Evolutionary conservation across 2,329 filamentous ascomycete species (phyloP).

Genomic region (Juglanconis oblonga): DNA sequence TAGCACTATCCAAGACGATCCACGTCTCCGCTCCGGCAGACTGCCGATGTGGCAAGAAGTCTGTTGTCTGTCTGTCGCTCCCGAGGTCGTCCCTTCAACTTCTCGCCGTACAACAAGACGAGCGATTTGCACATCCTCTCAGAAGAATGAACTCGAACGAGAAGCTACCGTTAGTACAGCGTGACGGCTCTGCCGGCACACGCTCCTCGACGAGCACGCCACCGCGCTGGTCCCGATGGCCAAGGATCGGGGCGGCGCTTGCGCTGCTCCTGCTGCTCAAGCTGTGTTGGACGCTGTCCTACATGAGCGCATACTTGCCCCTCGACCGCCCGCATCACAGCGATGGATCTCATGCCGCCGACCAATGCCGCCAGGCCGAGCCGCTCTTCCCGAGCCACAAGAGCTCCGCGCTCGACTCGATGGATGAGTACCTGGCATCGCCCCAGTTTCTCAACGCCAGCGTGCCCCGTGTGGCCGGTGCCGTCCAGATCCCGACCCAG

Average conservation of each 20-base stretch:
- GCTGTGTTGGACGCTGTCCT: slow-evolving; percentile 7
- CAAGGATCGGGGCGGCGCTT: slow-evolving; percentile 7
- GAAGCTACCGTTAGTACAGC: slow-evolving; percentile 31
- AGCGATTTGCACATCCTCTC: background rate
- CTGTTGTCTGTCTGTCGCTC: no score
- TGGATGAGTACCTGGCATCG: slow-evolving; percentile 31
- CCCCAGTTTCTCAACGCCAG: slow-evolving; percentile 31
- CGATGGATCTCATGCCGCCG: background rate
- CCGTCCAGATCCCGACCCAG: slow-evolving; percentile 53
- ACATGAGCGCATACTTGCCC: background rate
- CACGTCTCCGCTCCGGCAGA: no score
- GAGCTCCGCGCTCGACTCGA: slow-evolving; percentile 25
- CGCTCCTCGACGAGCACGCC: background rate
- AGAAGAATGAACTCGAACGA: slow-evolving; percentile 27
- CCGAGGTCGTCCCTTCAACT: no score
- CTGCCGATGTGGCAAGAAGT: no score
- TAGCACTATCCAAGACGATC: no score
- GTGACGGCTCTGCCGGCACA: slow-evolving; percentile 18
- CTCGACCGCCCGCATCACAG: background rate
- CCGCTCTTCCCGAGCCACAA: slow-evolving; percentile 29
- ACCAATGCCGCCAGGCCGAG: slow-evolving; percentile 32
- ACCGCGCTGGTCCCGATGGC: background rate
- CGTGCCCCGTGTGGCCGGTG: slow-evolving; percentile 35
- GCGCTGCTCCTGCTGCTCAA: slow-evolving; percentile 5
- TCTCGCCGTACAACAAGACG: background rate